phyloP scores from a whole-genome alignment of 2,329 filamentous ascomycete species.

The Mollisia scopiformis region DNA sequence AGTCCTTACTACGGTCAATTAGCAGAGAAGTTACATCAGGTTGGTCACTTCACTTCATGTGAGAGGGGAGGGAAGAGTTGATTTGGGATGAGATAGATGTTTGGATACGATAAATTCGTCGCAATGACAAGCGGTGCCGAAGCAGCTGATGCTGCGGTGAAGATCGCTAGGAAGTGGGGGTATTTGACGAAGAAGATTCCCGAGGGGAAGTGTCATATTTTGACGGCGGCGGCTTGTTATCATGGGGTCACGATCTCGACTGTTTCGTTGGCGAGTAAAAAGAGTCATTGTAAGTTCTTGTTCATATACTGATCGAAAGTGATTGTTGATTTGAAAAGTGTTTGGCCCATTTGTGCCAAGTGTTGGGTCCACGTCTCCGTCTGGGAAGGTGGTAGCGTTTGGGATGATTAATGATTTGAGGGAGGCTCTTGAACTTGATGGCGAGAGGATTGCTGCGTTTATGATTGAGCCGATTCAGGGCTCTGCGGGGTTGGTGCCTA shows the following conservation, averaged over 20 bases:
- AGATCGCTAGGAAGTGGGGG: slow-evolving; percentile 17
- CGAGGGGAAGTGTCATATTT: slow-evolving; percentile 5
- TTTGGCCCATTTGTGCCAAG: slow-evolving; percentile 9
- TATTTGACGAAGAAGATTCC: slow-evolving; percentile 9
- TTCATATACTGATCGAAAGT: not conserved
- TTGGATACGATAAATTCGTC: slow-evolving; percentile 18
- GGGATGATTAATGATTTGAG: slow-evolving; percentile 1
- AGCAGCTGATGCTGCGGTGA: slow-evolving; percentile 15
- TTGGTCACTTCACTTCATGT: not conserved
- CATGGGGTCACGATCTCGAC: slow-evolving; percentile 7
- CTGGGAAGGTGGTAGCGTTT: slow-evolving; percentile 6
- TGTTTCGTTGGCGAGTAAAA: not conserved
- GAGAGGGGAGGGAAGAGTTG: not conserved
- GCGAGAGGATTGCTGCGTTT: slow-evolving; percentile 1
- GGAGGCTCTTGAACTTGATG: slow-evolving; percentile 3
- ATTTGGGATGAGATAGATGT: not conserved
- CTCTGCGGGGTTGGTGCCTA: not conserved
- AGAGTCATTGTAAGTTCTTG: not conserved
- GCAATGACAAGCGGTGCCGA: slow-evolving; percentile 9
- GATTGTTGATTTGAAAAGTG: not conserved
- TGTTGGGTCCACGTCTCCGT: slow-evolving; percentile 7
- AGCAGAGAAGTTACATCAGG: slow-evolving; percentile 2
- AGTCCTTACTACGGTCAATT: slow-evolving; percentile 2
- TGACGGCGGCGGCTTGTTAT: slow-evolving; percentile 9
- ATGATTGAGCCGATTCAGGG: slow-evolving; percentile 7